Evolutionary conservation across 306 rosid species (phyloP).

Genomic region (Corylus americana): DNA sequence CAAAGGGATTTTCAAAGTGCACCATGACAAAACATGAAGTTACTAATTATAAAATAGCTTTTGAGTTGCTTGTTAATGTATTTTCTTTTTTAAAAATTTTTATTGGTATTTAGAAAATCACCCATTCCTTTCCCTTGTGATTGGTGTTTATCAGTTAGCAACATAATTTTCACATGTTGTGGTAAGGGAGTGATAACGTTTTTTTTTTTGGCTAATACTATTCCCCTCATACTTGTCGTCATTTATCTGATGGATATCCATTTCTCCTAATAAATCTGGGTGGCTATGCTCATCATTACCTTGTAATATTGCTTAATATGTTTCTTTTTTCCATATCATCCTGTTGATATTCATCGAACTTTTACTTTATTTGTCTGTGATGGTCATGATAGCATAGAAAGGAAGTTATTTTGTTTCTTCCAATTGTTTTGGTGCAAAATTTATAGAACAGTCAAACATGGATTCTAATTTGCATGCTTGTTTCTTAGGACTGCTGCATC

Average conservation of each 20-base stretch:
- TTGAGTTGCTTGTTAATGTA: no score
- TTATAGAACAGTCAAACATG: slow-evolving; percentile 8
- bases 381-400: neutral
- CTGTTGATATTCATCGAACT: neutral
- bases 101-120: neutral
- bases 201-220: no score
- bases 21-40: no score
- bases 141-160: neutral
- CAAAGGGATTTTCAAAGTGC: no score
- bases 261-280: neutral
- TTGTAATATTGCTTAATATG: neutral
- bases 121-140: neutral
- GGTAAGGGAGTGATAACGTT: neutral
- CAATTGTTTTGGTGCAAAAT: neutral
- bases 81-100: neutral
- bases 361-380: neutral
- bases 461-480: slow-evolving; percentile 22
- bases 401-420: neutral
- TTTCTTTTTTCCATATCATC: neutral
- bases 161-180: neutral
- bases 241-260: neutral
- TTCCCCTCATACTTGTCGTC: no score
- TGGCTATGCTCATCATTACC: neutral
- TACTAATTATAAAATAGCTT: no score
- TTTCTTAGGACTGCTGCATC: slow-evolving; percentile 76